Evolutionary conservation across 2,329 filamentous ascomycete genomes (phyloP), one percentile per base, ranked within the genome.

Genomic region (Xylariales sp.): DNA sequence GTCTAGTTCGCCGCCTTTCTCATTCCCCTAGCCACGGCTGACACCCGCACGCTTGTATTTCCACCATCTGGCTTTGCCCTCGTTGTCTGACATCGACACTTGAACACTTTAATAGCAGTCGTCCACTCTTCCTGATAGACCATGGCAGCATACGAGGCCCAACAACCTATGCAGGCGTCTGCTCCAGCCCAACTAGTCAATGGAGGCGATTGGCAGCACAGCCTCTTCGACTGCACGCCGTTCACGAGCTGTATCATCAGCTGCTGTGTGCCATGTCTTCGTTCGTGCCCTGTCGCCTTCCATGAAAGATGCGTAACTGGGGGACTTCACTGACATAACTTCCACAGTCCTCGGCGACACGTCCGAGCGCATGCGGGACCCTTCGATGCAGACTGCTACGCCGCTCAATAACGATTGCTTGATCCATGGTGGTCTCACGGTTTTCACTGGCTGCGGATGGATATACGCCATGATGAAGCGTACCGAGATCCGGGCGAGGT

Each of bases 401-500:
- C 39, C 50, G 44, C 33, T 56, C 38, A 58, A 59, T 46, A 57
- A 51, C 41, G 55, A 58, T 40, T 59, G 56, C 41, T 43, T 57
- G 42, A 50, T 58, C 19, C 44, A 58, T 48, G 53, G 47, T 2
- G 47, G 25, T 6, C 52, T 55, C 16, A 51, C 19, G 20, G 53
- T 43, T 38, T 53, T 52, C 31, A 55, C 53, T 5, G 56, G 58
- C 11, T 57, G 51, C 37, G 55, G 56, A 5, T 60, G 51, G 50
- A 54, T 61, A 42, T 60, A 71, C 20, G 56, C 61, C 18, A 62
- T 65, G 57, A 47, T 69, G 38, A 69, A 71, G 51, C 65, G 71
- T 33, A 50, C 51, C 14, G 60, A 67, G 45, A 65, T 71, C 39
- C 63, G 70, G 9, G 56, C 69, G 27, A 60, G 58, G 32, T 67